Evolutionary conservation across 768 basidiomycete genomes (phyloP).

Genomic region (Boletus sp.): DNA sequence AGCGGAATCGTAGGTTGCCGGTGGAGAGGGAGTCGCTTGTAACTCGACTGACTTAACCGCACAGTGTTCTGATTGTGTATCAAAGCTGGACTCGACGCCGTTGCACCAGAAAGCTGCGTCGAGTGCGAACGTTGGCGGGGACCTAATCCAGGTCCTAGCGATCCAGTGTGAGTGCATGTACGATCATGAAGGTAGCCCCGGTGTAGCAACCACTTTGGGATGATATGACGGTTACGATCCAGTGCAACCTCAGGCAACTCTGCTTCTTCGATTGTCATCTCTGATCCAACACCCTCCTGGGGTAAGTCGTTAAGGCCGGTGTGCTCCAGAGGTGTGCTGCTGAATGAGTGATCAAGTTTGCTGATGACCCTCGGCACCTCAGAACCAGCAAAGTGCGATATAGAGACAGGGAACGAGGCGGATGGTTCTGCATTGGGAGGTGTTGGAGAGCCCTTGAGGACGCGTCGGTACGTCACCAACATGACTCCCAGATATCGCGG

Average conservation of each 20-base stretch:
- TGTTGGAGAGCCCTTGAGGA: slow-evolving; percentile 42
- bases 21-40: slow-evolving; percentile 41
- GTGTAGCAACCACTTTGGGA: slow-evolving; percentile 87
- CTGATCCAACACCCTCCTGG: slow-evolving; percentile 36
- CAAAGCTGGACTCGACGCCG: slow-evolving; percentile 72
- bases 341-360: slow-evolving; percentile 18
- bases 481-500: slow-evolving; percentile 99
- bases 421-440: slow-evolving; percentile 18
- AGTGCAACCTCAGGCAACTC: slow-evolving; percentile 94
- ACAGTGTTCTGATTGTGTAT: slow-evolving; percentile 32
- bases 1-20: slow-evolving; percentile 37
- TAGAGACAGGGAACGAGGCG: slow-evolving; percentile 13
- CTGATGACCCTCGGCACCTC: slow-evolving; percentile 28
- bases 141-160: slow-evolving; percentile 27
- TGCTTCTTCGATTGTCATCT: slow-evolving; percentile 55
- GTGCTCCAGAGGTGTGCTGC: background rate
- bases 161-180: slow-evolving; percentile 44
- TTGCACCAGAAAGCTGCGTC: slow-evolving; percentile 46
- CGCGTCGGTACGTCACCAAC: slow-evolving; percentile 92
- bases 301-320: slow-evolving; percentile 3
- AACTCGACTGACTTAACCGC: slow-evolving; percentile 3
- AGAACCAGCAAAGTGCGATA: slow-evolving; percentile 24
- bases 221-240: slow-evolving; percentile 92
- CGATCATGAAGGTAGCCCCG: slow-evolving; percentile 44
- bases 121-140: slow-evolving; percentile 38